These are phyloP conservation scores for Schizothecium vesticola DNA, from an alignment of 495 filamentous ascomycete species.

Conservation along the genomic window DNA sequence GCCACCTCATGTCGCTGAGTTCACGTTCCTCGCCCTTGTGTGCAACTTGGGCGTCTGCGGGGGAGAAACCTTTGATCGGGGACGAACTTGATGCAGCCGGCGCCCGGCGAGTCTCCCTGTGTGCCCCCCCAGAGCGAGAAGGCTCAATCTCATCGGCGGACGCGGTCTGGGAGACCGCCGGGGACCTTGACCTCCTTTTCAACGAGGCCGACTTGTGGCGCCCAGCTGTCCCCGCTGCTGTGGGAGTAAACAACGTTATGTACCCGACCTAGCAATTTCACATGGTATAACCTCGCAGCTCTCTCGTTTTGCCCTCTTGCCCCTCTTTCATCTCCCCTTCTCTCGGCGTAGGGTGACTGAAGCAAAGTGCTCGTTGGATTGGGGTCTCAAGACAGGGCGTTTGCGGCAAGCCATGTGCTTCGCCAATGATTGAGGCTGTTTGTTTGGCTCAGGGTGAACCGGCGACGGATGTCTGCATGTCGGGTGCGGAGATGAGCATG, in stretches of 20 bases:
- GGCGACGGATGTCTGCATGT: constrained; percentile 25
- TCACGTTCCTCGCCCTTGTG: background rate
- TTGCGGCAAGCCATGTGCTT: constrained; percentile 25
- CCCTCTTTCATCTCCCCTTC: background rate
- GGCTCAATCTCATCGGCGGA: background rate
- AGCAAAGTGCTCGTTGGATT: background rate
- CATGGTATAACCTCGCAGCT: constrained; percentile 10
- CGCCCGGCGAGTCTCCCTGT: background rate
- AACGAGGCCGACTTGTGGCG: background rate
- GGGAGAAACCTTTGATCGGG: background rate
- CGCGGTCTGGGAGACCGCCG: background rate
- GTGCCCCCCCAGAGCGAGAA: background rate
- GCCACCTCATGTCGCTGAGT: background rate
- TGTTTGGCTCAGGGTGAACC: constrained; percentile 17
- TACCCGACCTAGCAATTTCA: background rate
- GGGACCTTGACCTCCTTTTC: background rate
- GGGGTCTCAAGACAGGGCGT: constrained; percentile 10
- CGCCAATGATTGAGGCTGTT: constrained; percentile 14
- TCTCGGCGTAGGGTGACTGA: background rate
- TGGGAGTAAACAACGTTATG: background rate
- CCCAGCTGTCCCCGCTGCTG: background rate
- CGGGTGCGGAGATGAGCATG: constrained; percentile 23
- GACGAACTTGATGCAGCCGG: background rate
- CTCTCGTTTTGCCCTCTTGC: background rate
- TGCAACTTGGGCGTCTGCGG: background rate